These are phyloP conservation scores for Chaetoceros muelleri DNA, from an alignment of 108 stramenopile genomes.

Conservation along the genomic window DNA sequence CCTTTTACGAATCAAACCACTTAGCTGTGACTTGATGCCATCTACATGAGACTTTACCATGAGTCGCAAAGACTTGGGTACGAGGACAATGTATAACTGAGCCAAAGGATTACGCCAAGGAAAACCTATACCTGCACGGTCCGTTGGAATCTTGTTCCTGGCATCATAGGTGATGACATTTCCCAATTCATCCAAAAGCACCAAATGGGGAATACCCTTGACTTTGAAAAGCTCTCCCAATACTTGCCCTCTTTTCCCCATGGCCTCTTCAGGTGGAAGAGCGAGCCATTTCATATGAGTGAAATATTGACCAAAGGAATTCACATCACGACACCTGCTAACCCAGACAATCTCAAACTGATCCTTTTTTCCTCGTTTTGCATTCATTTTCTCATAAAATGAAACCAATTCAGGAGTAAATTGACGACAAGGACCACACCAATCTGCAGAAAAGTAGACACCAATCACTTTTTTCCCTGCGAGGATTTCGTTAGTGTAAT, in stretches of 20 bases:
- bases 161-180: conserved; percentile 73
- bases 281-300: conserved; percentile 86
- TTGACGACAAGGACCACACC: conserved; percentile 82
- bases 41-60: conserved; percentile 59
- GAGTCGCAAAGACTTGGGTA: conserved; percentile 60
- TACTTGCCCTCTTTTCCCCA: conserved; percentile 62
- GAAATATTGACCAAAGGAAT: conserved; percentile 82
- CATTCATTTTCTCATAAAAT: conserved; percentile 82
- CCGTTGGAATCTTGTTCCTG: conserved; percentile 67
- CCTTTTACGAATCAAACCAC: conserved; percentile 1
- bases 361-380: conserved; percentile 55
- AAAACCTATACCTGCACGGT: conserved; percentile 80
- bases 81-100: conserved; percentile 39
- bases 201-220: conserved; percentile 70
- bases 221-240: conserved; percentile 67
- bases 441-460: conserved; percentile 73
- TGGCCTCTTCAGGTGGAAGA: conserved; percentile 71
- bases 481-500: conserved; percentile 68
- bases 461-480: conserved; percentile 76
- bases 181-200: conserved; percentile 84
- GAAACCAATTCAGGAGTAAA: conserved; percentile 84
- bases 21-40: conserved; percentile 20
- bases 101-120: conserved; percentile 81
- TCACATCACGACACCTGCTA: conserved; percentile 65
- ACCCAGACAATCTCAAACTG: conserved; percentile 86